These are phyloP conservation scores for Digitaria exilis DNA, from an alignment of 202 grass and related monocot species.

Conservation along the genomic window DNA sequence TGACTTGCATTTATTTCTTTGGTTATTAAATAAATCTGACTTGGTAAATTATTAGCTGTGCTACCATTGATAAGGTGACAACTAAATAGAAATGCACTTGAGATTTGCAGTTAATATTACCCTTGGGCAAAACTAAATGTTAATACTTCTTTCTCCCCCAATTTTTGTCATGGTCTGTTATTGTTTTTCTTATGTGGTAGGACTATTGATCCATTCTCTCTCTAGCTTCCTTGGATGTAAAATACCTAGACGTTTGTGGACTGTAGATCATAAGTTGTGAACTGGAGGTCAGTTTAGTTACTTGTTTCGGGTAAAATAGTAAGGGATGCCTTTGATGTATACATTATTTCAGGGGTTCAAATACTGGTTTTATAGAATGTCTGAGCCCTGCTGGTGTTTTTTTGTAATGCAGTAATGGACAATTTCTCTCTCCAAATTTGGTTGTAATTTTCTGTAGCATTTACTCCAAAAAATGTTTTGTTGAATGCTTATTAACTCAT, in stretches of 20 bases:
- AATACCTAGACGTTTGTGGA: not conserved
- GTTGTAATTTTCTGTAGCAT: not conserved
- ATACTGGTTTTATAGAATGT: not conserved
- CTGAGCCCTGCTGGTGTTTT: not conserved
- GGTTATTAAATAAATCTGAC: not conserved
- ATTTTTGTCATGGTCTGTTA: not conserved
- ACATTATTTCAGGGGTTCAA: not conserved
- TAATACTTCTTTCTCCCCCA: not conserved
- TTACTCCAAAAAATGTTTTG: not conserved
- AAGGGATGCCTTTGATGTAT: not conserved
- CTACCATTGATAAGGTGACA: not conserved
- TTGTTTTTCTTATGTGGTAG: not conserved
- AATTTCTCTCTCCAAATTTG: not conserved
- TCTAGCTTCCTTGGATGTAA: slow-evolving; percentile 6
- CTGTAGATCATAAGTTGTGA: not conserved
- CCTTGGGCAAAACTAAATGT: slow-evolving; percentile 1
- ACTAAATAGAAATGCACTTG: slow-evolving; percentile 12
- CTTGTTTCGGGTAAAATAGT: slow-evolving; percentile 30
- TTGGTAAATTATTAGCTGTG: not conserved
- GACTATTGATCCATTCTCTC: not conserved
- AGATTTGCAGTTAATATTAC: not conserved
- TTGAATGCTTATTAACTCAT: not conserved
- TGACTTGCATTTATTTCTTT: too few species aligned
- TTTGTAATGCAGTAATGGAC: not conserved
- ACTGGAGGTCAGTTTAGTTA: not conserved